These are phyloP conservation scores for Ophiostoma himal-ulmi DNA, from an alignment of 2,329 filamentous ascomycete genomes.

Conservation along the genomic window DNA sequence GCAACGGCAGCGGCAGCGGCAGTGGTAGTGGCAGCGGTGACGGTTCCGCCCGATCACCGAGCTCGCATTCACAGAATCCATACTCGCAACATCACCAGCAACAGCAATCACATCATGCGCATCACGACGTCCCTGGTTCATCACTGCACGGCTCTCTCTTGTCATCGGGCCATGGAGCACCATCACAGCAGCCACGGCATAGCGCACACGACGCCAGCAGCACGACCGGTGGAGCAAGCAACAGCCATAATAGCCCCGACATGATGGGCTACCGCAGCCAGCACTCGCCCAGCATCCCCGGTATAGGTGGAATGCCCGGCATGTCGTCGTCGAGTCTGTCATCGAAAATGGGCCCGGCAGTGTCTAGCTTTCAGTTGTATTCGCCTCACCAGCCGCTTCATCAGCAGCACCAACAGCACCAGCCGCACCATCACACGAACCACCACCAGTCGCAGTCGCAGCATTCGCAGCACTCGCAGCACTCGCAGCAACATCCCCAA, in stretches of 20 bases:
- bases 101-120: not conserved
- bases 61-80: not conserved
- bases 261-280: slow-evolving; percentile 19
- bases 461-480: not conserved
- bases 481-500: not conserved
- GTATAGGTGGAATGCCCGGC: slow-evolving; percentile 10
- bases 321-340: slow-evolving; percentile 14
- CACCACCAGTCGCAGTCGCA: not conserved
- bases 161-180: not conserved
- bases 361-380: slow-evolving; percentile 20
- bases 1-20: slow-evolving; percentile 3
- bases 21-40: not conserved
- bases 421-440: slow-evolving; percentile 16
- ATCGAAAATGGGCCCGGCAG: slow-evolving; percentile 13
- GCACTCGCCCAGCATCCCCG: slow-evolving; percentile 11
- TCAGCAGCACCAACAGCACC: slow-evolving; percentile 4
- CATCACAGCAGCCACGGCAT: not conserved
- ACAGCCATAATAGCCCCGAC: slow-evolving; percentile 5
- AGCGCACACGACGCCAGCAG: not conserved
- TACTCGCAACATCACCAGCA: not conserved
- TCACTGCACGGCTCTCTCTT: not conserved
- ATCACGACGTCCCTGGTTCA: not conserved
- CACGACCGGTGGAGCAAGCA: not conserved
- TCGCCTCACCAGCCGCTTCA: not conserved
- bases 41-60: not conserved